A percentile compares a stretch with the other conserved stretches of the same genome.
Evolutionary conservation across 495 filamentous ascomycete genomes (phyloP).

Genomic region (Aspergillus coremiiformis): DNA sequence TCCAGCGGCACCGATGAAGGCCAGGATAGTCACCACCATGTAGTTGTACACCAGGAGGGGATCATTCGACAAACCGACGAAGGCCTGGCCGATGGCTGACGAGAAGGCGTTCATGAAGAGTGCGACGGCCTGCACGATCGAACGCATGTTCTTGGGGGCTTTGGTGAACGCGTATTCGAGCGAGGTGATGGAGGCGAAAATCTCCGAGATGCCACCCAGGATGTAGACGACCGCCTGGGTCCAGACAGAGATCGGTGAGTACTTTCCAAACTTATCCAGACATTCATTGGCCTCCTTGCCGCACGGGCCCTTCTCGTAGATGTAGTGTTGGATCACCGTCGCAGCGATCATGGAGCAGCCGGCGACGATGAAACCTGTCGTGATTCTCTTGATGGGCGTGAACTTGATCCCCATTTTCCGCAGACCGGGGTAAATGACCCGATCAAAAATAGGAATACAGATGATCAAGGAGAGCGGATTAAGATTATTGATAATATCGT

Average conservation of each 20-base stretch:
- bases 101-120: slow-evolving; percentile 66
- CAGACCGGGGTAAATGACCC: slow-evolving; percentile 59
- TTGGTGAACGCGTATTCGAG: slow-evolving; percentile 74
- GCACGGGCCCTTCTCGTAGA: slow-evolving; percentile 58
- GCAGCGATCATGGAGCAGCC: slow-evolving; percentile 59
- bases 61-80: slow-evolving; percentile 58
- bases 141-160: slow-evolving; percentile 71
- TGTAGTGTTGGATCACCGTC: slow-evolving; percentile 58
- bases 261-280: slow-evolving; percentile 19
- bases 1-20: slow-evolving; percentile 47
- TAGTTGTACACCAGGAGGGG: slow-evolving; percentile 64
- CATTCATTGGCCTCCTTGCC: slow-evolving; percentile 46
- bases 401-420: slow-evolving; percentile 57
- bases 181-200: slow-evolving; percentile 58
- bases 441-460: slow-evolving; percentile 69
- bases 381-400: slow-evolving; percentile 67
- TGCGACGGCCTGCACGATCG: slow-evolving; percentile 58
- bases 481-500: slow-evolving; percentile 73
- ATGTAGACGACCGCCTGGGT: slow-evolving; percentile 58
- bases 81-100: slow-evolving; percentile 59
- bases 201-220: slow-evolving; percentile 65
- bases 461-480: slow-evolving; percentile 71
- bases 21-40: slow-evolving; percentile 51
- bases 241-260: slow-evolving; percentile 52
- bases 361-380: slow-evolving; percentile 56